Evolutionary conservation across 179 eudicot genomes (phyloP).

Genomic region (Heliamphora pulchella): DNA sequence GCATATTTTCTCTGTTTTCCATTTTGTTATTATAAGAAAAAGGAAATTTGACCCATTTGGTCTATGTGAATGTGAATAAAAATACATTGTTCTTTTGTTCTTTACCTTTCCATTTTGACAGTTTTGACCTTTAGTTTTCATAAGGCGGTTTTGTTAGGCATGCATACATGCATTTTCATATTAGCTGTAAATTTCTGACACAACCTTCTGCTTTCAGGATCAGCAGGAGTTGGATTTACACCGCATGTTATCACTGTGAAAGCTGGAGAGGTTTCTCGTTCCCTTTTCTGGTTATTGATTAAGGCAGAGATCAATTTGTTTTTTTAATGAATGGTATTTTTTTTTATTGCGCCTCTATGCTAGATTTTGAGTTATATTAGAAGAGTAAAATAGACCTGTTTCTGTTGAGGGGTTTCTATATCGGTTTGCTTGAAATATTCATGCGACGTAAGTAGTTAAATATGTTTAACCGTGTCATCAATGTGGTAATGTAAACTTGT

Average conservation of each 20-base stretch:
- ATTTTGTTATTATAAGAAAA: background rate
- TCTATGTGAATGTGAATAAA: background rate
- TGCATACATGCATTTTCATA: background rate
- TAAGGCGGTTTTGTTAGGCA: background rate
- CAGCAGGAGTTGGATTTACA: conserved; percentile 64
- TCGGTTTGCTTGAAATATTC: background rate
- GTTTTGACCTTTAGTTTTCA: background rate
- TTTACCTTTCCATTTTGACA: background rate
- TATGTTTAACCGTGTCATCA: background rate
- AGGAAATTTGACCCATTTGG: background rate
- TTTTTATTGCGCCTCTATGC: background rate
- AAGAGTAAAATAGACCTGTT: background rate
- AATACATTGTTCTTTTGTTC: background rate
- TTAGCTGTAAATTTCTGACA: conserved; percentile 6
- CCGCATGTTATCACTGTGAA: conserved; percentile 63
- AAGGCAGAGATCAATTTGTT: background rate
- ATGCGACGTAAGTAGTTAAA: background rate
- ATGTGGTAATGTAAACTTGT: background rate
- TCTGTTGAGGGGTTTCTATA: background rate
- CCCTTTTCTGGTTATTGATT: background rate
- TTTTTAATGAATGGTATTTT: background rate
- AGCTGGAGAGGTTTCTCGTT: conserved; percentile 63
- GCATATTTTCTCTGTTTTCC: background rate
- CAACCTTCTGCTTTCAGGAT: conserved; percentile 37
- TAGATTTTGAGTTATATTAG: conserved; percentile 3